Conservation (phyloP, 169 alveolate genomes). For the Amoebophrya sp. region DNA sequence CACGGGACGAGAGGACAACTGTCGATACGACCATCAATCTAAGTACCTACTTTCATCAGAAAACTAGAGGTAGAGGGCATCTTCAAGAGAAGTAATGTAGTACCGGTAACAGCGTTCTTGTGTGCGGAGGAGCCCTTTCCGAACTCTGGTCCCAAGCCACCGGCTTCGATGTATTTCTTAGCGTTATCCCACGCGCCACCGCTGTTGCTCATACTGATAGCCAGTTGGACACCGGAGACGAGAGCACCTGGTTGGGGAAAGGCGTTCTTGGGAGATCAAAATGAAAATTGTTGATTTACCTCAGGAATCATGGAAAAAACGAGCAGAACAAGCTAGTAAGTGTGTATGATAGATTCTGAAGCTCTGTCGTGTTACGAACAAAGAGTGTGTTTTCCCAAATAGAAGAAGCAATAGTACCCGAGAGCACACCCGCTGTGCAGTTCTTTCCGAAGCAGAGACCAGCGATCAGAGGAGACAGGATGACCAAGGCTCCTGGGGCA, state of each 20-base stretch:
- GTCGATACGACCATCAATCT: too few species aligned
- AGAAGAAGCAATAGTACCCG: too few species aligned
- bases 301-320: not conserved
- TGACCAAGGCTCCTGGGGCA: constrained; percentile 72
- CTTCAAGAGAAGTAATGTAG: too few species aligned
- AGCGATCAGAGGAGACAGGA: constrained; percentile 62
- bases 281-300: not conserved
- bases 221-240: constrained; percentile 74
- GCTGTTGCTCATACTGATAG: constrained; percentile 70
- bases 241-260: constrained; percentile 75
- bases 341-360: too few species aligned
- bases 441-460: constrained; percentile 70
- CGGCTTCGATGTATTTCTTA: constrained; percentile 71
- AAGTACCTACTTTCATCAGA: too few species aligned
- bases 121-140: constrained; percentile 58
- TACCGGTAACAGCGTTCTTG: constrained; percentile 76
- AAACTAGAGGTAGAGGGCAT: too few species aligned
- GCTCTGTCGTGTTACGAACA: too few species aligned
- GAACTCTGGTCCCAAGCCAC: constrained; percentile 40
- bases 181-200: constrained; percentile 90
- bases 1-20: too few species aligned
- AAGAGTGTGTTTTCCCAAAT: too few species aligned
- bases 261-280: not conserved
- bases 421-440: constrained; percentile 68
- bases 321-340: too few species aligned